Base-by-base conservation (phyloP, 495 filamentous ascomycete species). In the Penicillium manginii region DNA sequence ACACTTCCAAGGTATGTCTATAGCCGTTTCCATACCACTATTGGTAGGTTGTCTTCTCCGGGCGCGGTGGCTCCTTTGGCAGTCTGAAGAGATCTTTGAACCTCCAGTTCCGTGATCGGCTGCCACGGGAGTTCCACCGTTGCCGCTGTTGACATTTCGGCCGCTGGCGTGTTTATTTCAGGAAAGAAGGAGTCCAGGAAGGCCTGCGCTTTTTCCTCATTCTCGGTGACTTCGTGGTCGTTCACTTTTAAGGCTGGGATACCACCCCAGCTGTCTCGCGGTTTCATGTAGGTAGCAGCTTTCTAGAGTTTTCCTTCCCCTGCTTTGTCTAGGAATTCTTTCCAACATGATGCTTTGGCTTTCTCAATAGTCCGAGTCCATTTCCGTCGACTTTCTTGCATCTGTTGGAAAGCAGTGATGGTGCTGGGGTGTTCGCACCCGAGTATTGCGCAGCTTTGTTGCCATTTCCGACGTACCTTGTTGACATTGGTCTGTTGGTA, bases 101-200 rank as follows among this genome's bases (percentile, higher is more conserved):
- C 57, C 51, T 73, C 64, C 2, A 61, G 49, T 26, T 72, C 54
- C 1, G 68, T 61, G 54, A 70, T 64, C 7, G 57, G 62, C 23
- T 58, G 31, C 66, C 53, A 73, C 10, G 29, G 54, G 7, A 73
- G 58, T 59, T 64, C 15, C 5, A 29, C 0, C 11, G 5, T 9
- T 40, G 19, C 18, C 6, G 23, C 23, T 5, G 26, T 29, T 29
- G 26, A 29, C 26, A 0, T 1, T 1, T 31, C 21, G 2, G 35
- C 12, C 19, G 51, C 50, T 15, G 62, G 65, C 23, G 45, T 50
- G 43, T 57, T 55, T 55, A 69, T 71, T 18, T 26, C 47, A 3
- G 62, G 66, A 43, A 71, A 73, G 62, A 73, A 71, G 0, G 64
- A 11, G 8, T 70, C 62, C 3, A 71, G 8, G 35, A 73, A 70